phyloP scores from a whole-genome alignment of 352 stramenopile genomes.

The Phytophthora idaei region DNA sequence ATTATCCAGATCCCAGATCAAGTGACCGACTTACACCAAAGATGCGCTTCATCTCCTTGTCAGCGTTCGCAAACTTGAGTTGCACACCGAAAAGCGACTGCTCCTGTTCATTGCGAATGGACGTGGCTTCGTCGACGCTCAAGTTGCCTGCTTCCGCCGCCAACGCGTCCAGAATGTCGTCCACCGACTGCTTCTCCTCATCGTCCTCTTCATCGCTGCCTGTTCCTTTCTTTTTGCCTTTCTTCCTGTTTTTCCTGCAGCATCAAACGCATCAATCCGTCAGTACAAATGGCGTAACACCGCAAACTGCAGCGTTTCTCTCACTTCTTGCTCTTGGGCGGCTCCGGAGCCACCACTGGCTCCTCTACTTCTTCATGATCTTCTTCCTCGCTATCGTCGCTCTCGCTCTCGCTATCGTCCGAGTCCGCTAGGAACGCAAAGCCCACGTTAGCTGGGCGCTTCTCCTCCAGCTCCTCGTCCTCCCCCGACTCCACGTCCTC shows the following conservation, averaged over 20 bases:
- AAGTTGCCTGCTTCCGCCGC: constrained; percentile 49
- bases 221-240: constrained; percentile 42
- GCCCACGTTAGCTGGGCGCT: constrained; percentile 54
- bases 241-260: constrained; percentile 31
- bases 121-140: constrained; percentile 40
- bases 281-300: not conserved
- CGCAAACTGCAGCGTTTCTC: not conserved
- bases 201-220: constrained; percentile 26
- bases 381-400: constrained; percentile 23
- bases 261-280: constrained; percentile 3
- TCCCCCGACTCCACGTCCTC: constrained; percentile 35
- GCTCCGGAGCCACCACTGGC: constrained; percentile 7
- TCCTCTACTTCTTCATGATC: constrained; percentile 14
- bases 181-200: constrained; percentile 46
- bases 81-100: constrained; percentile 74
- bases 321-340: constrained; percentile 37
- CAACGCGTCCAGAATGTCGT: constrained; percentile 73
- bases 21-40: constrained; percentile 59
- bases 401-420: constrained; percentile 28
- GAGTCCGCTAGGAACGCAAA: constrained; percentile 81
- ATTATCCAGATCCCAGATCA: too few relatives aligned
- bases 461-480: constrained; percentile 57
- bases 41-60: constrained; percentile 91
- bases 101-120: constrained; percentile 45
- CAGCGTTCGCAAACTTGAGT: constrained; percentile 77